Evolutionary conservation across 257 asterid species (phyloP).

Genomic region (Ballota nigra): DNA sequence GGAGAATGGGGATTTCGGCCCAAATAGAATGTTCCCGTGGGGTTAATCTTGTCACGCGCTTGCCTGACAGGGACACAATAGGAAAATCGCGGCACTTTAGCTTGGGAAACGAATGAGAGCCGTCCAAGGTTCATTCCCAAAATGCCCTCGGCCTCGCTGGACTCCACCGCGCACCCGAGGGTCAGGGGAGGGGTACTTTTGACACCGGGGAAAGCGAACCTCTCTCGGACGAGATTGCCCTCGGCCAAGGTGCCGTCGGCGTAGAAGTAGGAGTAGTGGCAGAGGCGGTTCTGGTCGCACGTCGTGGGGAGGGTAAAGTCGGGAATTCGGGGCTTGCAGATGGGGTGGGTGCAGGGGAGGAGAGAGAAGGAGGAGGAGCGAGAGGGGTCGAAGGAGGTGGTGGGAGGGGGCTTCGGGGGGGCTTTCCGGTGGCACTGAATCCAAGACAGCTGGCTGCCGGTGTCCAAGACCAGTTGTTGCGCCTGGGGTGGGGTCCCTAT

Average conservation of each 20-base stretch:
- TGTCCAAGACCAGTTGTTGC: slow-evolving; percentile 77
- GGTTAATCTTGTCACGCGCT: slow-evolving; percentile 15
- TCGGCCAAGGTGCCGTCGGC: slow-evolving; percentile 90
- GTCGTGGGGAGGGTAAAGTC: slow-evolving; percentile 80
- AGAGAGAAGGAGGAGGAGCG: slow-evolving; percentile 71
- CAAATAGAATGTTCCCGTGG: slow-evolving; percentile 64
- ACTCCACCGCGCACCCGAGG: slow-evolving; percentile 63
- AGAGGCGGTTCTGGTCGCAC: slow-evolving; percentile 71
- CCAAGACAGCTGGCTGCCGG: slow-evolving; percentile 97
- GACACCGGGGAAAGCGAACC: slow-evolving; percentile 46
- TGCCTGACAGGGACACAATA: slow-evolving; percentile 65
- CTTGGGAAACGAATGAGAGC: slow-evolving; percentile 71
- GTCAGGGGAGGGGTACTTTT: slow-evolving; percentile 65
- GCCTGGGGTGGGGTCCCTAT: slow-evolving; percentile 92
- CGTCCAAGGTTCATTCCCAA: slow-evolving; percentile 87
- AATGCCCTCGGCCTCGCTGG: slow-evolving; percentile 75
- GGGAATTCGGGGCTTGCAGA: slow-evolving; percentile 74
- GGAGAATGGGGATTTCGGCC: slow-evolving; percentile 67
- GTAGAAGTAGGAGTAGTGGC: slow-evolving; percentile 85
- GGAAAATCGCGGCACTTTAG: slow-evolving; percentile 60
- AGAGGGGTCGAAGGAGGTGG: slow-evolving; percentile 68
- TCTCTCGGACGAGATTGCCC: slow-evolving; percentile 83
- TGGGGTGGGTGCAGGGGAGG: slow-evolving; percentile 74
- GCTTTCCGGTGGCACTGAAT: slow-evolving; percentile 62
- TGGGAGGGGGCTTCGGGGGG: slow-evolving; percentile 36